Percentiles rank a stretch among this genome's conserved stretches.
Conservation (phyloP, 208 protist species). For the Acanthamoeba royreba region DNA sequence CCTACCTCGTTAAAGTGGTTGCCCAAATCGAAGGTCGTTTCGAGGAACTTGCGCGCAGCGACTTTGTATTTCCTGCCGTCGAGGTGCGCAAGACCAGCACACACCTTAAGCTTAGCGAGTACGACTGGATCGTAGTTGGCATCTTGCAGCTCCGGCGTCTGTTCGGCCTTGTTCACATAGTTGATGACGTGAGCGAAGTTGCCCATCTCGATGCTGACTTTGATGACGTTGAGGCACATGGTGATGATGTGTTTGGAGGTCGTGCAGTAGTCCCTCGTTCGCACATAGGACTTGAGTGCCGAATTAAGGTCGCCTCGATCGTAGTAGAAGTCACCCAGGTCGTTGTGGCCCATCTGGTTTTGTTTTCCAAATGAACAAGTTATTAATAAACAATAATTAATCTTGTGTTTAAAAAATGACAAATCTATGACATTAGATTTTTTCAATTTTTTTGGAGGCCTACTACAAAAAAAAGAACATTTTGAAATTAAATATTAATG, state of each 20-base stretch:
- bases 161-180: constrained; percentile 77
- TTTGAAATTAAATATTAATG: not conserved
- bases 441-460: not conserved
- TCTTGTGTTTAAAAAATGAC: too few species aligned
- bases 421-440: too few species aligned
- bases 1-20: constrained; percentile 56
- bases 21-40: constrained; percentile 54
- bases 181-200: constrained; percentile 77
- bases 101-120: constrained; percentile 60
- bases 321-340: constrained; percentile 78
- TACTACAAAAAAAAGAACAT: not conserved
- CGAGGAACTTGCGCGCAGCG: constrained; percentile 77
- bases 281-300: constrained; percentile 76
- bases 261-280: constrained; percentile 83
- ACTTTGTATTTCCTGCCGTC: constrained; percentile 74
- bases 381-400: not conserved
- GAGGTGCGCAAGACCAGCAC: constrained; percentile 71
- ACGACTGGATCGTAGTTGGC: not conserved
- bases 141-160: constrained; percentile 48
- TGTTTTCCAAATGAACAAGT: not conserved
- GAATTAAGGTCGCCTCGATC: constrained; percentile 73
- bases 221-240: constrained; percentile 83
- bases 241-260: constrained; percentile 73
- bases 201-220: constrained; percentile 65
- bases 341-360: constrained; percentile 69